phyloP scores from a whole-genome alignment of 2,329 filamentous ascomycete species.

The Hirsutella minnesotensis region DNA sequence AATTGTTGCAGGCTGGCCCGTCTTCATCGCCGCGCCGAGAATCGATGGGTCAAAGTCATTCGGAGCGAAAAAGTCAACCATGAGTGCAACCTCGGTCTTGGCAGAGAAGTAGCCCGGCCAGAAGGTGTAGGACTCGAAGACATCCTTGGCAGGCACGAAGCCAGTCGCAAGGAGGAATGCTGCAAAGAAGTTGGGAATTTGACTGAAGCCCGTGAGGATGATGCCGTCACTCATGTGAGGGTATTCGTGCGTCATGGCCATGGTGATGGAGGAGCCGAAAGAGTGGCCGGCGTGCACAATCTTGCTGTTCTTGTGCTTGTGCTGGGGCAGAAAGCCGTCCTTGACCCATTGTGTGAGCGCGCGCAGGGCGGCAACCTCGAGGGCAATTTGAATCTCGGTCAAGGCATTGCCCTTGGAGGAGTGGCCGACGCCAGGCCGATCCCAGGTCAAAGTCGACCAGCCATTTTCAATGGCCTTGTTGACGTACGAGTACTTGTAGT shows the following conservation, averaged over 20 bases:
- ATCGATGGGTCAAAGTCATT: slow-evolving; percentile 43
- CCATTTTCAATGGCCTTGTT: slow-evolving; percentile 40
- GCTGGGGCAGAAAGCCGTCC: slow-evolving; percentile 27
- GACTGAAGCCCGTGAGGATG: slow-evolving; percentile 48
- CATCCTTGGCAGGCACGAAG: slow-evolving; percentile 29
- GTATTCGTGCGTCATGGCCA: slow-evolving; percentile 38
- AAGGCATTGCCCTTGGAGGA: slow-evolving; percentile 48
- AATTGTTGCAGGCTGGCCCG: slow-evolving; percentile 42
- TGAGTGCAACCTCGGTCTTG: slow-evolving; percentile 32
- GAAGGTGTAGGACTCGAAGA: slow-evolving; percentile 19
- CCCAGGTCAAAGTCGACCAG: slow-evolving; percentile 48
- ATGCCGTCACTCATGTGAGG: slow-evolving; percentile 44
- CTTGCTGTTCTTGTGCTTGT: slow-evolving; percentile 25
- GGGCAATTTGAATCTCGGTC: slow-evolving; percentile 44
- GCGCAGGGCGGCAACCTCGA: slow-evolving; percentile 46
- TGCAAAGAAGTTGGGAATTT: slow-evolving; percentile 30
- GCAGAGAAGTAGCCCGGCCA: slow-evolving; percentile 41
- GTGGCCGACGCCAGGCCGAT: slow-evolving; percentile 48
- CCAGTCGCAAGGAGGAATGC: slow-evolving; percentile 33
- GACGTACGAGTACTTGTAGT: slow-evolving; percentile 52
- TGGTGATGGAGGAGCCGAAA: slow-evolving; percentile 48
- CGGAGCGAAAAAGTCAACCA: slow-evolving; percentile 40
- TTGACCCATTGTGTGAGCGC: slow-evolving; percentile 39
- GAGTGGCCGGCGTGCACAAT: slow-evolving; percentile 52
- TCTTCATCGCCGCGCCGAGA: slow-evolving; percentile 29